Percentiles rank a stretch among this genome's conserved stretches.
phyloP scores from a whole-genome alignment of 768 basidiomycete genomes.

The Suillus subluteus region DNA sequence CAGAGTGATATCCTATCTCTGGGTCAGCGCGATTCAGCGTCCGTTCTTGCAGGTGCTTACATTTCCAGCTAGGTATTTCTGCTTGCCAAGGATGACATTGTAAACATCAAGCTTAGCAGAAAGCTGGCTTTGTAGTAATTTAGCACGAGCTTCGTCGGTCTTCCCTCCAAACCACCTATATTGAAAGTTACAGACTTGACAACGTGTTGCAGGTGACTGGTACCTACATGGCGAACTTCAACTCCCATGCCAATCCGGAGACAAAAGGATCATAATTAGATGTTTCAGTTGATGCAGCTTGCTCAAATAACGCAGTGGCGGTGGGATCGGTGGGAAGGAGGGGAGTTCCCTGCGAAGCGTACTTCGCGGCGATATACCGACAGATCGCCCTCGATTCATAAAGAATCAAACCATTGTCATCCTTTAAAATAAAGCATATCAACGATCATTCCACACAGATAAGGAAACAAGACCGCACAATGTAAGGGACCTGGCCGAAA shows the following conservation, averaged over 20 bases:
- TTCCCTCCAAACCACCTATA: constrained; percentile 23
- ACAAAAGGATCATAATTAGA: constrained; percentile 55
- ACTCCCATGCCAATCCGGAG: constrained; percentile 44
- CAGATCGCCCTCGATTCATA: constrained; percentile 47
- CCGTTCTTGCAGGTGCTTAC: constrained; percentile 15
- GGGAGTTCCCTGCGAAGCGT: constrained; percentile 36
- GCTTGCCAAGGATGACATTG: constrained; percentile 37
- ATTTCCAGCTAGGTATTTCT: constrained; percentile 41
- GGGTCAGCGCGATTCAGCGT: not conserved
- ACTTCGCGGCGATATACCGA: constrained; percentile 46
- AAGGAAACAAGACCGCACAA: constrained; percentile 10
- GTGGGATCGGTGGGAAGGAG: constrained; percentile 41
- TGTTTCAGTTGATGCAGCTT: constrained; percentile 53
- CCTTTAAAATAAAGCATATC: constrained; percentile 14
- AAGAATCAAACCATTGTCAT: constrained; percentile 46
- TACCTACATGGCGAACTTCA: constrained; percentile 48
- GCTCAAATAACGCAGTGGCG: constrained; percentile 50
- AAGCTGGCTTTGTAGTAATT: constrained; percentile 32
- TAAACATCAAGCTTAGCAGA: constrained; percentile 36
- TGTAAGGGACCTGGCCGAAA: constrained; percentile 51
- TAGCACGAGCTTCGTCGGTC: constrained; percentile 37
- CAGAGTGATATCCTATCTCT: constrained; percentile 21
- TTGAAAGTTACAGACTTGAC: not conserved
- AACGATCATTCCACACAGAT: not conserved
- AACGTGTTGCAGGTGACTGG: not conserved